Evolutionary conservation across 2,329 filamentous ascomycete genomes (phyloP), one percentile per base, ranked within the genome.

Genomic region (Chaetomium strumarium): DNA sequence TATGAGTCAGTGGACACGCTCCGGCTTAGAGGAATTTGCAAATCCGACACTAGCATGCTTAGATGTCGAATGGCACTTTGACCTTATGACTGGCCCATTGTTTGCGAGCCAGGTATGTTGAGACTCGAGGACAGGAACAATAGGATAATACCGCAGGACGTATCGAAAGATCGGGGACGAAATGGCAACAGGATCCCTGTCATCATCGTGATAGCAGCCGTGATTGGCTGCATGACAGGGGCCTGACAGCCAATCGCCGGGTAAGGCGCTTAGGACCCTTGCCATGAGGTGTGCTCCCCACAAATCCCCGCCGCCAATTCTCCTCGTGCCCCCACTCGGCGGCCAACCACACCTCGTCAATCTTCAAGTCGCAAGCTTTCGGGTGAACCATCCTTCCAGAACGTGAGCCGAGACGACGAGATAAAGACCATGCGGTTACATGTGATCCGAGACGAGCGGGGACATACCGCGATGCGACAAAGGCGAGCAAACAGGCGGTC

Each of bases 211-310:
- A 63, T 62, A 47, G 51, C 55, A 45, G 50, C 49, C 47, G 48
- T 62, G 57, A 63, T 63, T 63, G 61, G 61, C 45, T 46, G 52
- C 46, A 19, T 11, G 11, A 46, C 56, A 61, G 49, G 55, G 60
- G 45, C 56, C 34, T 40, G 24, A 19, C 50, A 51, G 59, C 60
- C 59, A 61, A 60, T 62, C 49, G 55, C 46, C 48, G 44, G 52
- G 24, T 49, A 59, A 54, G 60, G 61, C 61, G 61, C 61, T 63
- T 63, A 63, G 51, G 43, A 40, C 48, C 52, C 53, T 52, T 50
- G 53, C 37, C 37, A 24, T 45, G 40, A 39, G 39, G 51, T 45
- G 44, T 43, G 49, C 36, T 46, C 53, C 44, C 51, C 55, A 53
- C 51, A 46, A 51, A 29, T 53, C 44, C 47, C 55, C 56, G 50